Evolutionary conservation across 176 grass and related monocot genomes (phyloP).

Genomic region (Chrysopogon serrulatus): DNA sequence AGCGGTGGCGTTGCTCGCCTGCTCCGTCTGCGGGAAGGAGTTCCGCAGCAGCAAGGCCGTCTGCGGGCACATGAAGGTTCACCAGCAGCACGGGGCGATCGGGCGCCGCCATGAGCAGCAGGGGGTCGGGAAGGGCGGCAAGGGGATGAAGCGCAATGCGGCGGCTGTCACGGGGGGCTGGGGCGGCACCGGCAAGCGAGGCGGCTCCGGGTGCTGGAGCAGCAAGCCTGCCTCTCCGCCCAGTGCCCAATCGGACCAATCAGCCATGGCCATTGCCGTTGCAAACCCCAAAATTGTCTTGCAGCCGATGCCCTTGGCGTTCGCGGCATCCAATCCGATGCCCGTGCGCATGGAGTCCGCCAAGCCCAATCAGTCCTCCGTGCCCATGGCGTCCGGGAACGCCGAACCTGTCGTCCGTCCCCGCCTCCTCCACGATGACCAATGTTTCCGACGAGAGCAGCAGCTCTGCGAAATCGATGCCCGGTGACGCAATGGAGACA

Average conservation of each 20-base stretch:
- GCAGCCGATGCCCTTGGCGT: not conserved
- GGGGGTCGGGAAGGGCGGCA: not conserved
- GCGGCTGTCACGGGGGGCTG: not conserved
- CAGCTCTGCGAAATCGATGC: not conserved
- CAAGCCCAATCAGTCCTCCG: not conserved
- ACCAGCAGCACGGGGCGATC: not conserved
- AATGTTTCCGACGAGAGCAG: not conserved
- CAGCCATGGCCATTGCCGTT: not conserved
- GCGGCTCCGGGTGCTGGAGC: not conserved
- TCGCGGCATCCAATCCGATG: not conserved
- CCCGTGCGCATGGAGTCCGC: not conserved
- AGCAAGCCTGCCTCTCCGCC: not conserved
- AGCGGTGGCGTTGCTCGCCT: not conserved
- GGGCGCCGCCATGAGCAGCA: not conserved
- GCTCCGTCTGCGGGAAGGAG: slow-evolving; percentile 8
- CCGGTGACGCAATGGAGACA: not conserved
- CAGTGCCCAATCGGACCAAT: not conserved
- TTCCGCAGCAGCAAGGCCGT: slow-evolving; percentile 9
- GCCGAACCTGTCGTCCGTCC: not conserved
- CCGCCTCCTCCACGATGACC: not conserved
- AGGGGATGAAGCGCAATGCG: not conserved
- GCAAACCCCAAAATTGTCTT: not conserved
- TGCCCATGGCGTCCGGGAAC: not conserved
- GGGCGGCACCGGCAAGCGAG: slow-evolving; percentile 5
- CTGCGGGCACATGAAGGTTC: slow-evolving; percentile 37